Percentiles rank a stretch among this genome's conserved stretches.
Evolutionary conservation across 306 rosid genomes (phyloP).

Genomic region (Rosa lucieae): DNA sequence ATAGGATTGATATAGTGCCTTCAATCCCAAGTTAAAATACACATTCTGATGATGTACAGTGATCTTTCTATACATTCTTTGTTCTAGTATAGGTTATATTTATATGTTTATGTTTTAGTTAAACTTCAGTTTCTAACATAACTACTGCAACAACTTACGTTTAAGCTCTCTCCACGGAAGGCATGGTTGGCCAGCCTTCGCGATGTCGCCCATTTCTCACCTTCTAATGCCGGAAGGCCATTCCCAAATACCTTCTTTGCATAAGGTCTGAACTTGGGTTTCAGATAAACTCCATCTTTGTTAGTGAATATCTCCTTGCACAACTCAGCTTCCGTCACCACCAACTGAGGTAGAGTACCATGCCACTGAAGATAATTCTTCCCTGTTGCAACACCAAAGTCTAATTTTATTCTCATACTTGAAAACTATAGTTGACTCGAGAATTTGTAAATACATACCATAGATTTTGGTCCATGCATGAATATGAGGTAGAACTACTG

Average conservation of each 20-base stretch:
- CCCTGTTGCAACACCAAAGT: constrained; percentile 16
- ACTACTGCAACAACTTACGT: constrained; percentile 23
- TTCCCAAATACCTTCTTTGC: constrained; percentile 34
- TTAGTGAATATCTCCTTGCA: constrained; percentile 30
- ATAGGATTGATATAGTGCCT: no score
- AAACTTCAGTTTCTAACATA: no score
- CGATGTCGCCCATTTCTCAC: constrained; percentile 35
- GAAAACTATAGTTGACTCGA: background rate
- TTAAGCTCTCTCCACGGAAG: constrained; percentile 43
- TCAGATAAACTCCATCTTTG: constrained; percentile 19
- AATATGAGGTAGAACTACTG: constrained; percentile 27
- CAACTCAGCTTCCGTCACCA: constrained; percentile 31
- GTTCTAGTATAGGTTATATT: no score
- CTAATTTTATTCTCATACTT: background rate
- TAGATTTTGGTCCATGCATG: constrained; percentile 16
- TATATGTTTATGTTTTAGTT: no score
- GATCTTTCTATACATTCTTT: no score
- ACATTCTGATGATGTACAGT: no score
- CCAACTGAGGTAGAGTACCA: constrained; percentile 29
- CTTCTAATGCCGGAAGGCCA: constrained; percentile 28
- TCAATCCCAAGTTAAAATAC: no score
- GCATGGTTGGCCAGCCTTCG: constrained; percentile 36
- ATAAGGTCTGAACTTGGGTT: background rate
- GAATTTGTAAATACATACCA: background rate
- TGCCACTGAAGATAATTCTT: constrained; percentile 37